phyloP scores from a whole-genome alignment of 352 stramenopile species.

The Pythium volutum region DNA sequence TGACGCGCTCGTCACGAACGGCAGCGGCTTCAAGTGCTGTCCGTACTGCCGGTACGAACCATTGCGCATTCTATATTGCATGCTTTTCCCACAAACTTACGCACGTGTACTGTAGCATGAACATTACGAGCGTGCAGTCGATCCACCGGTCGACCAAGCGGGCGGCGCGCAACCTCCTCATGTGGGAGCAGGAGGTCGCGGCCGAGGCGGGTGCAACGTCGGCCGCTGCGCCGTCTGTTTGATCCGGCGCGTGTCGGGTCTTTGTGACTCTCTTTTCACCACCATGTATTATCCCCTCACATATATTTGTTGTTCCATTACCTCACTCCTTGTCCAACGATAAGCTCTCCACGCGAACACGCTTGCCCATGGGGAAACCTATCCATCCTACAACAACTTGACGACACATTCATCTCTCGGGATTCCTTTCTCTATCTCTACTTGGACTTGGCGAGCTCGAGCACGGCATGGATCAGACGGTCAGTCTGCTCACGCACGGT shows the following conservation, averaged over 20 bases:
- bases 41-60: slow-evolving; percentile 53
- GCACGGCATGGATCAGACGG: slow-evolving; percentile 8
- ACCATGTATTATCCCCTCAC: background rate
- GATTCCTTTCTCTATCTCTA: background rate
- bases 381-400: background rate
- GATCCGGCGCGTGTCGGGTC: background rate
- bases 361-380: too few relatives aligned
- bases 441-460: slow-evolving; percentile 8
- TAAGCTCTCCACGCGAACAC: too few relatives aligned
- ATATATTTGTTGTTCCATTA: slow-evolving; percentile 3
- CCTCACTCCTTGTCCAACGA: too few relatives aligned
- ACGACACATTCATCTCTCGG: background rate
- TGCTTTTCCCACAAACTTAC: background rate
- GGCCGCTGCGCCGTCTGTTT: slow-evolving; percentile 1
- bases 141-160: slow-evolving; percentile 30
- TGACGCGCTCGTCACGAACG: slow-evolving; percentile 42
- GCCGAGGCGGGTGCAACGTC: background rate
- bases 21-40: slow-evolving; percentile 55
- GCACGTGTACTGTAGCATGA: slow-evolving; percentile 6
- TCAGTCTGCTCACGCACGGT: slow-evolving; percentile 17
- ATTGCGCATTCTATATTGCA: too few relatives aligned
- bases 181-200: slow-evolving; percentile 11
- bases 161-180: slow-evolving; percentile 12
- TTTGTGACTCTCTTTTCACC: background rate
- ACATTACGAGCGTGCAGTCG: slow-evolving; percentile 17